Percentiles rank a stretch among this genome's conserved stretches.
Conservation (phyloP, 2,329 filamentous ascomycete species). For the Trichoderma brevicompactum region DNA sequence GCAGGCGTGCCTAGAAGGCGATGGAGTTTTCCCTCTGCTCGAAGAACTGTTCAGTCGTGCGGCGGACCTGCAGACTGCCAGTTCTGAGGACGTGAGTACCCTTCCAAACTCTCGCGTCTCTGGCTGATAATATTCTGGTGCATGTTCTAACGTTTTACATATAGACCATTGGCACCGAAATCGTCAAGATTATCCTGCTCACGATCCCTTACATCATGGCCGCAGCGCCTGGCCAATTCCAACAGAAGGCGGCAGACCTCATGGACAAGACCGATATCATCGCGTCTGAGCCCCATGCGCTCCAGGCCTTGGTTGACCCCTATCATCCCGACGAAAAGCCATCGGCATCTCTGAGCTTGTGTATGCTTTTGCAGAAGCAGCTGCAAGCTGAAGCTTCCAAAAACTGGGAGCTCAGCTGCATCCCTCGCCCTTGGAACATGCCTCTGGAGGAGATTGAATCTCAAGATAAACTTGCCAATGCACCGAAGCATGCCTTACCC, state of each 20-base stretch:
- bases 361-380: constrained; percentile 83
- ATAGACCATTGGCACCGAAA: constrained; percentile 74
- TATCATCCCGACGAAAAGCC: constrained; percentile 72
- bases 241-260: constrained; percentile 74
- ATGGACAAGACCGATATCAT: constrained; percentile 96
- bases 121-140: background rate
- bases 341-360: constrained; percentile 68
- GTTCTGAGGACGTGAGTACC: constrained; percentile 81
- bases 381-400: constrained; percentile 75
- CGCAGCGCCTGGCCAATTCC: constrained; percentile 69
- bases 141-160: constrained; percentile 20
- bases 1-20: constrained; percentile 77
- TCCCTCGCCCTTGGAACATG: constrained; percentile 71
- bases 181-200: constrained; percentile 94
- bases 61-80: constrained; percentile 90
- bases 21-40: constrained; percentile 82
- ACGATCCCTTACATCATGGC: constrained; percentile 91
- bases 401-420: constrained; percentile 73
- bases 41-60: constrained; percentile 90
- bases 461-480: constrained; percentile 61
- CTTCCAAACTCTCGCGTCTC: background rate
- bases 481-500: constrained; percentile 78
- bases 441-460: constrained; percentile 63
- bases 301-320: constrained; percentile 85
- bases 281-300: constrained; percentile 80